phyloP scores from a whole-genome alignment of 73 alveolate genomes.

The Durusdinium trenchii region DNA sequence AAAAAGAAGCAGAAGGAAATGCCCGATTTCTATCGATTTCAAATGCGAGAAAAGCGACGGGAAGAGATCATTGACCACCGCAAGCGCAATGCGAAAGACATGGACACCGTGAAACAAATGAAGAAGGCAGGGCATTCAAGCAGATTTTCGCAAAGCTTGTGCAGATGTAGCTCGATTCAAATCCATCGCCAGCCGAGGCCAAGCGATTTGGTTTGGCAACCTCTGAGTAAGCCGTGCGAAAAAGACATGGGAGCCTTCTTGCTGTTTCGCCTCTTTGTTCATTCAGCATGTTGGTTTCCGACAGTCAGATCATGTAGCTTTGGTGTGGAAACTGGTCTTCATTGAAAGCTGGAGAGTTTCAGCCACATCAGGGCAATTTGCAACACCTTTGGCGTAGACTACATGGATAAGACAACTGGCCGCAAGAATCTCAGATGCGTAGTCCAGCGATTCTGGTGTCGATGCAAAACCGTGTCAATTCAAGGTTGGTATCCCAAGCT shows the following conservation, averaged over 20 bases:
- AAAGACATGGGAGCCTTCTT: no score
- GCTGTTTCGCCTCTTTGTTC: no score
- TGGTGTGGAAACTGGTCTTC: no score
- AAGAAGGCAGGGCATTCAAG: conserved; percentile 42
- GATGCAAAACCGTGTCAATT: neutral
- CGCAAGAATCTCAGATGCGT: neutral
- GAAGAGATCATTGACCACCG: conserved; percentile 70
- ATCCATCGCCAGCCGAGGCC: no score
- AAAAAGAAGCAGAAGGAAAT: conserved; percentile 55
- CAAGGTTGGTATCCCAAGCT: conserved; percentile 86
- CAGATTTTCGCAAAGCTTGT: no score
- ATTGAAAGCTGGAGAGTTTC: neutral
- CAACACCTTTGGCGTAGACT: conserved; percentile 89
- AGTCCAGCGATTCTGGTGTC: no score
- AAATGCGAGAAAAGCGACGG: conserved; percentile 60
- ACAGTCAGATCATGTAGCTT: no score
- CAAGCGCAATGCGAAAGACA: conserved; percentile 46
- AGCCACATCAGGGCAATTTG: conserved; percentile 51
- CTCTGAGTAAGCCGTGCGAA: no score
- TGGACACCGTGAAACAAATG: conserved; percentile 80
- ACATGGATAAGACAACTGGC: conserved; percentile 77
- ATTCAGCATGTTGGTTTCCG: no score
- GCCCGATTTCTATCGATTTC: conserved; percentile 95
- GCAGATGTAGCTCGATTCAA: no score
- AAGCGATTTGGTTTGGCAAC: no score